phyloP scores from a whole-genome alignment of 805 yeast genomes.

The Komagataella mondaviorum region DNA sequence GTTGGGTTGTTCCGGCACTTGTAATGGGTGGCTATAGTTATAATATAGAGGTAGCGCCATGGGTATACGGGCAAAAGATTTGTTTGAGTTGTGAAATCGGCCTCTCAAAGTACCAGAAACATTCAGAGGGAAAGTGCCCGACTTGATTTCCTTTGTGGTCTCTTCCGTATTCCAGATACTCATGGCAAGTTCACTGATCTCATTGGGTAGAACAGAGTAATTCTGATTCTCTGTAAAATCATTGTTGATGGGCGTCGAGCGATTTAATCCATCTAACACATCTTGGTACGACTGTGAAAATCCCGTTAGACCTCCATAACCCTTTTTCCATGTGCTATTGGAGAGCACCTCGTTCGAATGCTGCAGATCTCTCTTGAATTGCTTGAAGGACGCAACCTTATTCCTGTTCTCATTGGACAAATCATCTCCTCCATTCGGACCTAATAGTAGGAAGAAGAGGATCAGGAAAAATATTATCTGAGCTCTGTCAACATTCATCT shows the following conservation, averaged over 20 bases:
- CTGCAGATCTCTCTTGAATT: constrained; percentile 20
- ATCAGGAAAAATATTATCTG: not conserved
- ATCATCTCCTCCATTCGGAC: not conserved
- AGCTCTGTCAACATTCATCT: not conserved
- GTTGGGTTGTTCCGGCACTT: not conserved
- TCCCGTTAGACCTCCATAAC: constrained; percentile 68
- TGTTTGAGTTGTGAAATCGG: constrained; percentile 14
- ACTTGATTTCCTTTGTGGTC: not conserved
- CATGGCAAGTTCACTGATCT: constrained; percentile 31
- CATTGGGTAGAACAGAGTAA: constrained; percentile 47
- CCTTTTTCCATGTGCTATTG: constrained; percentile 29
- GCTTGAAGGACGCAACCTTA: constrained; percentile 15
- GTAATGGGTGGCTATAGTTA: constrained; percentile 11
- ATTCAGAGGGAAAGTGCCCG: constrained; percentile 21
- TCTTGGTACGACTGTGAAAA: constrained; percentile 54
- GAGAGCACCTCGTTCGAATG: constrained; percentile 19
- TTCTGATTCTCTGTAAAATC: constrained; percentile 36
- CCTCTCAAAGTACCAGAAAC: constrained; percentile 37
- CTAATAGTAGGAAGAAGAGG: not conserved
- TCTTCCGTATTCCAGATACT: constrained; percentile 36
- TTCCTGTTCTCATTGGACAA: constrained; percentile 3
- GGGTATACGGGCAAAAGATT: constrained; percentile 8
- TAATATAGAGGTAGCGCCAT: constrained; percentile 15
- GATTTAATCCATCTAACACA: constrained; percentile 31
- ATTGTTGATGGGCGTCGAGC: constrained; percentile 18